Base-by-base conservation (phyloP, 2,329 filamentous ascomycete genomes). In the Trichoderma harzianum region DNA sequence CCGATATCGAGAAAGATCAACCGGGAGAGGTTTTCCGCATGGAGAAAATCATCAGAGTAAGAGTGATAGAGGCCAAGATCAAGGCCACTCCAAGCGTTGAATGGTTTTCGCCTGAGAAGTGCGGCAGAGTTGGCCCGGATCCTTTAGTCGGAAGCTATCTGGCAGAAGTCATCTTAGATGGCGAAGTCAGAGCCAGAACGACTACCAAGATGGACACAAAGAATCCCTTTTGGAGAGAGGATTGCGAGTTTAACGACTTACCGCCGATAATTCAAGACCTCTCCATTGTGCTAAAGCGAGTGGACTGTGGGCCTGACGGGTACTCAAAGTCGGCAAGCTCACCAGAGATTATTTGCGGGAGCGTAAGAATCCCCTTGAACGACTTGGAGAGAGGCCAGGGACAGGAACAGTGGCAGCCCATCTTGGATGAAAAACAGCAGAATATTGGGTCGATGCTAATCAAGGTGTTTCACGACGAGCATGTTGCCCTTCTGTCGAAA, bases 401-500 rank as follows among this genome's bases (percentile, higher is more conserved):
- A 71, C 87, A 91, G 39, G 95, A 98, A 80, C 92, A 94, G 77
- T 98, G 95, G 95, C 92, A 94, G 84, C 92, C 91, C 18, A 89
- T 97, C 26, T 82, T 91, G 63, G 93, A 97, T 77, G 91, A 92
- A 75, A 90, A 89, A 74, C 90, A 93, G 73, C 91, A 94, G 76
- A 85, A 87, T 1, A 88, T 97, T 63, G 95, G 95, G 32, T 93
- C 95, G 73, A 92, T 97, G 84, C 86, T 97, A 66, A 89, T 98
- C 81, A 94, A 91, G 78, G 86, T 97, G 26, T 90, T 91, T 58
- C 90, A 96, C 74, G 93, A 97, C 69, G 95, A 99, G 81, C 90
- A 96, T 64, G 92, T 97, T 7, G 95, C 98, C 11, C 86, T 99
- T 47, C 91, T 97, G 82, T 89, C 91, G 7, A 89, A 92, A 72